A percentile compares a stretch with the other conserved stretches of the same genome.
phyloP scores from a whole-genome alignment of 2,329 filamentous ascomycete genomes.

The Cladobotryum mycophilum region DNA sequence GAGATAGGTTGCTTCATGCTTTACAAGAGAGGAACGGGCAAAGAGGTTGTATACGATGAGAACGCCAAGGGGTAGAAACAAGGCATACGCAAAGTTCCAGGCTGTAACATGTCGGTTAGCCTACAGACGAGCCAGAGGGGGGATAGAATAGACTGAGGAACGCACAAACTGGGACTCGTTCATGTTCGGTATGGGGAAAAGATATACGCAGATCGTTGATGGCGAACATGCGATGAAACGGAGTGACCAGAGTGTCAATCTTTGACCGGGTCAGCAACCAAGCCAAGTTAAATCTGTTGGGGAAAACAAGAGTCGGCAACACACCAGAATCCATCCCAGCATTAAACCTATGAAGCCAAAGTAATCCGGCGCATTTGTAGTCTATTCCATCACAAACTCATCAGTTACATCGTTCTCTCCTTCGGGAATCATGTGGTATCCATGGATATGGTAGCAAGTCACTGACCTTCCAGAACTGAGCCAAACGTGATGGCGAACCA shows the following conservation, averaged over 20 bases:
- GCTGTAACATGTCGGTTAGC: constrained; percentile 28
- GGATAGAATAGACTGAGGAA: not conserved
- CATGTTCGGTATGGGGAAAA: constrained; percentile 76
- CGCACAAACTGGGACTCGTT: constrained; percentile 75
- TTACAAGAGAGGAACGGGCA: constrained; percentile 60
- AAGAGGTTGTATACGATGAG: constrained; percentile 61
- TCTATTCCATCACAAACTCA: constrained; percentile 36
- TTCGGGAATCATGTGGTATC: not conserved
- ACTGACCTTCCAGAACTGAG: constrained; percentile 43
- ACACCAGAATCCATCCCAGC: constrained; percentile 57
- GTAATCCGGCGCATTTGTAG: constrained; percentile 85
- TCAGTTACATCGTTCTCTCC: not conserved
- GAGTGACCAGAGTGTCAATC: constrained; percentile 48
- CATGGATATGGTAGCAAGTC: not conserved
- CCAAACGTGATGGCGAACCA: constrained; percentile 24
- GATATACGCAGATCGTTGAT: constrained; percentile 78
- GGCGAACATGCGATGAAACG: constrained; percentile 92
- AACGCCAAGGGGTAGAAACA: constrained; percentile 61
- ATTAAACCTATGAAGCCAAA: constrained; percentile 69
- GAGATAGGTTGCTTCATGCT: constrained; percentile 78
- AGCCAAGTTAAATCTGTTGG: not conserved
- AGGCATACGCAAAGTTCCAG: constrained; percentile 75
- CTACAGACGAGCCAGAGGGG: too few species aligned
- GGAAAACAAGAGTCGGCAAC: constrained; percentile 14
- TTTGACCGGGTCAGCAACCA: constrained; percentile 6